These are phyloP conservation scores for Hericium coralloides DNA, from an alignment of 768 basidiomycete genomes.

Conservation along the genomic window DNA sequence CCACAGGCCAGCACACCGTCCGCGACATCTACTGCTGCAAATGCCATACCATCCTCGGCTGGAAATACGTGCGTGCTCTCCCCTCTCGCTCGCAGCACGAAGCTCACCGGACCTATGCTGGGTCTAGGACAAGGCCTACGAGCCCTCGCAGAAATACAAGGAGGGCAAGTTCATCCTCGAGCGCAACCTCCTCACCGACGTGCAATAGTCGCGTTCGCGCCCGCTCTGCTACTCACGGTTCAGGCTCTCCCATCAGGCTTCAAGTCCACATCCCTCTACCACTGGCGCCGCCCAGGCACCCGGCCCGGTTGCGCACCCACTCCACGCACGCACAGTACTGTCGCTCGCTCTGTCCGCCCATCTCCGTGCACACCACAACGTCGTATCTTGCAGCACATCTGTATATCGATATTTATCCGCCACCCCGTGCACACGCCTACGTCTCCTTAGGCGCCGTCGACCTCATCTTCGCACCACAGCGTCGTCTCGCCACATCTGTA, in stretches of 20 bases:
- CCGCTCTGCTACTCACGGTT: conserved; percentile 4
- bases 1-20: conserved; percentile 93
- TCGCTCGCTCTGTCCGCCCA: not conserved
- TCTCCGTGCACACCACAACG: conserved; percentile 2
- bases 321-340: not conserved
- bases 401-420: conserved; percentile 9
- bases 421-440: not conserved
- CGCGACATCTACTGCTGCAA: conserved; percentile 93
- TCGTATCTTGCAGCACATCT: conserved; percentile 8
- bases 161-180: conserved; percentile 98
- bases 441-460: no score
- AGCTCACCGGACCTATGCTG: no score
- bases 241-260: conserved; percentile 6
- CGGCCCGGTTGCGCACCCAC: not conserved
- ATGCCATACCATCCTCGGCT: conserved; percentile 80
- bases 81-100: not conserved
- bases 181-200: conserved; percentile 80
- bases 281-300: not conserved
- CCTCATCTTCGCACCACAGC: no score
- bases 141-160: conserved; percentile 90
- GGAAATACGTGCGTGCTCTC: conserved; percentile 84
- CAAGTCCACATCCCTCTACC: conserved; percentile 1
- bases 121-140: conserved; percentile 81
- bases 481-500: no score
- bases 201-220: conserved; percentile 42